A percentile compares a stretch with the other conserved stretches of the same genome.
These are phyloP conservation scores for Naganishia antarctica DNA, from an alignment of 768 basidiomycete species.

Conservation along the genomic window DNA sequence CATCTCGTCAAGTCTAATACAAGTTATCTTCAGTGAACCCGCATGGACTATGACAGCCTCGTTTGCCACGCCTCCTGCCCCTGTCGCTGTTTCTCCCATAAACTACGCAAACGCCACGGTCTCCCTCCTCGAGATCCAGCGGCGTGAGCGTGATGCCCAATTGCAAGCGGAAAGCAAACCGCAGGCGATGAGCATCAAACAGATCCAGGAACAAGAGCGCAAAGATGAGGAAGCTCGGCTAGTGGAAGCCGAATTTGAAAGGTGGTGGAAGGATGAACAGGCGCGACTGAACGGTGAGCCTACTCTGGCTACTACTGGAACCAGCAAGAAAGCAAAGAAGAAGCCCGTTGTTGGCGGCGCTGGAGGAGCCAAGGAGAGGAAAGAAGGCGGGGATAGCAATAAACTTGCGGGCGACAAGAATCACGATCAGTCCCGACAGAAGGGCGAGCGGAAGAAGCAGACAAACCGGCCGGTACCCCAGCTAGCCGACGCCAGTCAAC, in stretches of 20 bases:
- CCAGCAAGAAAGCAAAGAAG: slow-evolving; percentile 4
- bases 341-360: background rate
- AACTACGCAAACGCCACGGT: slow-evolving; percentile 46
- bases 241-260: slow-evolving; percentile 72
- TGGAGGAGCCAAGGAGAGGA: slow-evolving; percentile 1
- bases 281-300: slow-evolving; percentile 33
- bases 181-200: slow-evolving; percentile 62
- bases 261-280: slow-evolving; percentile 78
- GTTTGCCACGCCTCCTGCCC: slow-evolving; percentile 52
- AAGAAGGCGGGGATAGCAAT: slow-evolving; percentile 4
- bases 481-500: background rate
- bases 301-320: background rate
- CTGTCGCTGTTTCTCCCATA: slow-evolving; percentile 35
- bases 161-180: slow-evolving; percentile 52
- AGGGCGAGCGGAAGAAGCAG: slow-evolving; percentile 8
- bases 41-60: slow-evolving; percentile 58
- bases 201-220: slow-evolving; percentile 80
- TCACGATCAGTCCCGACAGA: background rate
- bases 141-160: slow-evolving; percentile 59
- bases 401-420: slow-evolving; percentile 5
- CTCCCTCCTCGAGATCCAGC: slow-evolving; percentile 81
- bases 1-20: background rate
- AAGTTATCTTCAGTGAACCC: slow-evolving; percentile 28
- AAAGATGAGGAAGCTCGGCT: slow-evolving; percentile 36
- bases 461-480: background rate